Conservation (phyloP, 1,284 basidiomycete genomes). For the Puccinia hordei region DNA sequence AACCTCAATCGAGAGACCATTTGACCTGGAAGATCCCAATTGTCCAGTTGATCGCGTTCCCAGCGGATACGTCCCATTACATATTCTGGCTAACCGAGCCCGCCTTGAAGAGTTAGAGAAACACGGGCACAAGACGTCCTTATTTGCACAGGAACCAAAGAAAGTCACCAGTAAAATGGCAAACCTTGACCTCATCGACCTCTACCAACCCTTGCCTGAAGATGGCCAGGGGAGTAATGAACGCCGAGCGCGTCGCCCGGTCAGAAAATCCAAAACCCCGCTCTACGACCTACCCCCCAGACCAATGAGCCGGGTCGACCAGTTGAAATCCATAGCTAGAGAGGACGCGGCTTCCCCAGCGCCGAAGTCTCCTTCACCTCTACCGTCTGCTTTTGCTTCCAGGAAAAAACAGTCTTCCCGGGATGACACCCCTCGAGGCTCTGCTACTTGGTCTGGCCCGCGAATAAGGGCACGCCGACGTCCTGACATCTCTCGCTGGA, state of each 20-base stretch:
- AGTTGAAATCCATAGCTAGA: neutral
- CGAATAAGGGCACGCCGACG: neutral
- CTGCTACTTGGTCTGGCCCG: neutral
- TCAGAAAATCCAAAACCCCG: neutral
- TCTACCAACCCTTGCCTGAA: neutral
- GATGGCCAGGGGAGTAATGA: neutral
- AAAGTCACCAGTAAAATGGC: neutral
- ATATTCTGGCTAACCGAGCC: neutral
- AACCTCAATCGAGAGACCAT: neutral
- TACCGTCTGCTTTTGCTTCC: neutral
- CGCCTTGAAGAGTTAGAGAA: neutral
- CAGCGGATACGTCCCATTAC: neutral
- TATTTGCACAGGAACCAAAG: neutral
- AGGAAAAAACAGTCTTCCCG: neutral
- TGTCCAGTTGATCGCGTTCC: neutral
- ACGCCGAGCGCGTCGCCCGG: neutral
- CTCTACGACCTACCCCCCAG: neutral
- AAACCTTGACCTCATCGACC: neutral
- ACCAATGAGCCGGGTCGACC: neutral
- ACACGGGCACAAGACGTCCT: neutral
- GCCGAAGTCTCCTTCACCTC: neutral
- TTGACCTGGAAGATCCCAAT: conserved; percentile 5
- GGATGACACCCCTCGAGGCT: neutral
- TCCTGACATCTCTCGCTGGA: neutral
- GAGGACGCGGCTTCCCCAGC: neutral